phyloP scores from a whole-genome alignment of 805 yeast species.

The Grigorovia yakushimaensis region DNA sequence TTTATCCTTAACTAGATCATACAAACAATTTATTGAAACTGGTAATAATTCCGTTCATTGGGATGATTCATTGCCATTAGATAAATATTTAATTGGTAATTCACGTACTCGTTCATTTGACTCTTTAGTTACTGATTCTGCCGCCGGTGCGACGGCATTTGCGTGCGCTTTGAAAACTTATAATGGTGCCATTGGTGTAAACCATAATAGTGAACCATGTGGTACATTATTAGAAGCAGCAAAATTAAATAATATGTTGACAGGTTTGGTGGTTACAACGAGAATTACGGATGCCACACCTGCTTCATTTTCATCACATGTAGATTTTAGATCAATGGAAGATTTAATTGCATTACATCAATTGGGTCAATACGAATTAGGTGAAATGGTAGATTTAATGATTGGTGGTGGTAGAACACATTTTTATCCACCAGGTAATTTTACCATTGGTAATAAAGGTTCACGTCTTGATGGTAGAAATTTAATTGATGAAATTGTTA shows the following conservation, averaged over 20 bases:
- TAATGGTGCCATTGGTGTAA: slow-evolving; percentile 89
- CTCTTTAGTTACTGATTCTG: slow-evolving; percentile 83
- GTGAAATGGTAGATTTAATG: slow-evolving; percentile 71
- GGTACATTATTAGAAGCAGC: slow-evolving; percentile 86
- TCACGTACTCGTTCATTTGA: slow-evolving; percentile 74
- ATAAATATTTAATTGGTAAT: slow-evolving; percentile 65
- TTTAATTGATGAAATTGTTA: slow-evolving; percentile 53
- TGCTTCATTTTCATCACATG: slow-evolving; percentile 80
- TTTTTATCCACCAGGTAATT: slow-evolving; percentile 43
- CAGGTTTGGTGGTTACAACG: slow-evolving; percentile 90
- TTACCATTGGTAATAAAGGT: slow-evolving; percentile 32
- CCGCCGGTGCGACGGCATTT: slow-evolving; percentile 96
- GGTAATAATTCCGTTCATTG: slow-evolving; percentile 29
- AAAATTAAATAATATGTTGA: slow-evolving; percentile 65
- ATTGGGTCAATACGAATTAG: slow-evolving; percentile 71
- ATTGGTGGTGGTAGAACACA: slow-evolving; percentile 90
- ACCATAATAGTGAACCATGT: slow-evolving; percentile 58
- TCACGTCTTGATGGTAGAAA: slow-evolving; percentile 65
- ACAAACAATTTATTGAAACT: slow-evolving; percentile 41
- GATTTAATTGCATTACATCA: slow-evolving; percentile 83
- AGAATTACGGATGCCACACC: slow-evolving; percentile 94
- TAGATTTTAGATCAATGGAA: slow-evolving; percentile 63
- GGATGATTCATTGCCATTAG: slow-evolving; percentile 52
- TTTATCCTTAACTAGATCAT: slow-evolving; percentile 67
- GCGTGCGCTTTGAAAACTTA: slow-evolving; percentile 75